These are phyloP conservation scores for Trichoderma sp. DNA, from an alignment of 2,329 filamentous ascomycete genomes.

Conservation along the genomic window DNA sequence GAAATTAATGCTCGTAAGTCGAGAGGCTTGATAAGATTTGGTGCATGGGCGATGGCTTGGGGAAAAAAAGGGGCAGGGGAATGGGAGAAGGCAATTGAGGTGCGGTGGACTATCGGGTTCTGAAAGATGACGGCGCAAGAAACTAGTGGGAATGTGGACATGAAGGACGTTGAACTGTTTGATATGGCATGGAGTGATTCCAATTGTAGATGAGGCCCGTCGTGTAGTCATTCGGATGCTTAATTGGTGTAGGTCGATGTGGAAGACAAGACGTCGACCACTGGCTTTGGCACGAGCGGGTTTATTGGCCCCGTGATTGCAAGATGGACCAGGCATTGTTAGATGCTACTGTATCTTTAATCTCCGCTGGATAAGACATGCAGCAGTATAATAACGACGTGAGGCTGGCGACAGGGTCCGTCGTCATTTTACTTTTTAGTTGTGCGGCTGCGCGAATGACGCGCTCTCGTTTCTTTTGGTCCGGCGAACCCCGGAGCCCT, in stretches of 20 bases:
- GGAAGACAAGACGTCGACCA: not conserved
- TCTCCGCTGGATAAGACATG: slow-evolving; percentile 1
- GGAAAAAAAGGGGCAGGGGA: not conserved
- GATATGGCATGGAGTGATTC: not conserved
- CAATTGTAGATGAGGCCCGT: not conserved
- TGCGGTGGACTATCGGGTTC: not conserved
- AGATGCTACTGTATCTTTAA: not conserved
- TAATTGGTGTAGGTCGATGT: not conserved
- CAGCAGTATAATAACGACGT: not conserved
- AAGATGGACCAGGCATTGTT: not conserved
- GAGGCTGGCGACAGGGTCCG: not conserved
- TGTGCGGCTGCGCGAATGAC: not conserved
- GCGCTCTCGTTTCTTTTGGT: not conserved
- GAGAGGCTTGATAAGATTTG: slow-evolving; percentile 6
- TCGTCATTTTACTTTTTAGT: slow-evolving; percentile 8
- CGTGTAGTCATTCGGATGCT: not conserved
- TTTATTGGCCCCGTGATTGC: not conserved
- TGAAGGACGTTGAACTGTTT: not conserved
- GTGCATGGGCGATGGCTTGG: not conserved
- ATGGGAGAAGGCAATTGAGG: not conserved
- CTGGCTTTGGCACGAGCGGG: not conserved
- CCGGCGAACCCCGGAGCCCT: not conserved
- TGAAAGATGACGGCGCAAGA: not conserved
- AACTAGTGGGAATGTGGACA: not conserved
- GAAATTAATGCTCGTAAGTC: slow-evolving; percentile 10